A percentile compares a stretch with the other conserved stretches of the same genome.
Evolutionary conservation across 306 rosid genomes (phyloP).

Genomic region (Dryas octopetala): DNA sequence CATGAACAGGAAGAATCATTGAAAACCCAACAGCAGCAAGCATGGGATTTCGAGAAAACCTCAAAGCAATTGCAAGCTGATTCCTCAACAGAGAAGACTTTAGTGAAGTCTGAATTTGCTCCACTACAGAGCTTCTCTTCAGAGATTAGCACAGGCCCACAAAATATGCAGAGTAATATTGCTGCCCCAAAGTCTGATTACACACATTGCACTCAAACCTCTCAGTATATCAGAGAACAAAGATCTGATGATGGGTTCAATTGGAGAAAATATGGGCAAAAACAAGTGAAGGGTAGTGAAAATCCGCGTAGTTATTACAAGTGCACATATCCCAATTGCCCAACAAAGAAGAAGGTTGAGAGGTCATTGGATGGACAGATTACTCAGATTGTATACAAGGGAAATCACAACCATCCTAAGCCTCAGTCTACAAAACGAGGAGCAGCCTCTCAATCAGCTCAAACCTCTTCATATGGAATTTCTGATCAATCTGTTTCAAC

Average conservation of each 20-base stretch:
- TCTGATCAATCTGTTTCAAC: constrained; percentile 56
- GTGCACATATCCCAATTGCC: constrained; percentile 68
- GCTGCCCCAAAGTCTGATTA: constrained; percentile 35
- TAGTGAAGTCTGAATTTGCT: constrained; percentile 48
- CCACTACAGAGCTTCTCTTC: constrained; percentile 38
- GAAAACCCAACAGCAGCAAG: constrained; percentile 38
- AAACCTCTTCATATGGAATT: constrained; percentile 49
- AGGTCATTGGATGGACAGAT: constrained; percentile 79
- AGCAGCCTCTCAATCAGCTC: constrained; percentile 44
- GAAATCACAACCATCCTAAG: constrained; percentile 83
- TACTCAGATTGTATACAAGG: constrained; percentile 90
- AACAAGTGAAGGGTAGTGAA: constrained; percentile 92
- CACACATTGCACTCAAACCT: constrained; percentile 21
- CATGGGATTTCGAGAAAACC: constrained; percentile 52
- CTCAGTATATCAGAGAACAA: constrained; percentile 54
- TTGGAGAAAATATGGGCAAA: constrained; percentile 97
- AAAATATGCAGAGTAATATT: constrained; percentile 27
- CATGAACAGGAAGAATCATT: constrained; percentile 40
- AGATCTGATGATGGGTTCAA: constrained; percentile 81
- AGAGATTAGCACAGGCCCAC: constrained; percentile 30
- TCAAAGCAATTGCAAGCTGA: constrained; percentile 8
- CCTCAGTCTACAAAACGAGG: constrained; percentile 63
- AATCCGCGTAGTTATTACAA: constrained; percentile 92
- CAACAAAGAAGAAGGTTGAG: constrained; percentile 88
- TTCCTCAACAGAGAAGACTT: constrained; percentile 38